Evolutionary conservation across 345 rosid genomes (phyloP), one percentile per base, ranked within the genome.

Genomic region (Mercurialis annua): DNA sequence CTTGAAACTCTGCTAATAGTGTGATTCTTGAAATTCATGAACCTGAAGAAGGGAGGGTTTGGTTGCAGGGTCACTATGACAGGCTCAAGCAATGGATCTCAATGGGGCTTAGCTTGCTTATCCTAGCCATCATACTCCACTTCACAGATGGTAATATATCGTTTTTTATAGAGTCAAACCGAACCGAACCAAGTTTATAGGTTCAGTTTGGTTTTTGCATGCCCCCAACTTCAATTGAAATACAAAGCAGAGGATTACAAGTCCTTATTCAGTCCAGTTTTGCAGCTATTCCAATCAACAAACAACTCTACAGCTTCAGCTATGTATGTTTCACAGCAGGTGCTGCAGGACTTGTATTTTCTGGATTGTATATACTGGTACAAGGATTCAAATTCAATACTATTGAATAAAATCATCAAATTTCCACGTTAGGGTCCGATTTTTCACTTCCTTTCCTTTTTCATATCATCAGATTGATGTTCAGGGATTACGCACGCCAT

Each of bases 241-340:
- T 29, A 17, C 18, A 55, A 64, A 40, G 20, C 2, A 4, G n/a
- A 48, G 6, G 4, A 10, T 10, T 4, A 5, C 1, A 44, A 36
- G 5, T 0, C 33, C 2, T 46, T 50, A 47, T 67, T 63, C 53
- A 16, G 12, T 0, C 15, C 27, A 8, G 11, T 42, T 6, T 61
- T 77, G 66, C 83, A 87, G 92, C 87, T 24, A 85, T 85, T 80
- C 92, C 92, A 16, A 78, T 87, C 57, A 87, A 87, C 80, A 87
- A 85, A 67, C 87, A 87, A 65, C 87, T 87, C 15, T 84, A 87
- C 71, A 84, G 83, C 78, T 68, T 87, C 70, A 84, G 92, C 73
- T 84, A 87, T 55, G 82, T 83, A 29, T 83, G 87, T 53, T 78
- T 84, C 81, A 87, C 89, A 43, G 87, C 82, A 1, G 89, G 89